Base-by-base conservation (phyloP, 2,329 filamentous ascomycete species). In the Cercospora citrullina region DNA sequence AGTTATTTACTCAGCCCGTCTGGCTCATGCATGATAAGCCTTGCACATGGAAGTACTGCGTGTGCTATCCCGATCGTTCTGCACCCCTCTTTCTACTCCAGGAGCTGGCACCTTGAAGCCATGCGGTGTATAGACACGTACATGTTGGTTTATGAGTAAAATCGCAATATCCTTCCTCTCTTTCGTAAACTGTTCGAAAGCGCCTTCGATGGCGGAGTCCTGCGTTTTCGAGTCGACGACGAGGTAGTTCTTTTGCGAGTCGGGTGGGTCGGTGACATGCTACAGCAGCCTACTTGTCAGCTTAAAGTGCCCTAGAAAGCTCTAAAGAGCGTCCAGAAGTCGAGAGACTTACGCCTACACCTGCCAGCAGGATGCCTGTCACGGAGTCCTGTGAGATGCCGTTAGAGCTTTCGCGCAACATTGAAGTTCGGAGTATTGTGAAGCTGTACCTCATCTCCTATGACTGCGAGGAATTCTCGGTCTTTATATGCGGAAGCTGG, bases 101-200 rank as follows among this genome's bases (percentile, higher is more conserved):
- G n/a, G n/a, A n/a, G n/a, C n/a, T n/a, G n/a, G n/a, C n/a, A n/a
- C n/a, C n/a, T n/a, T n/a, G n/a, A n/a, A n/a, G n/a, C n/a, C n/a
- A n/a, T n/a, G n/a, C n/a, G n/a, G n/a, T n/a, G n/a, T n/a, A n/a
- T n/a, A n/a, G n/a, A n/a, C n/a, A n/a, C 86, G 68, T 82, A 97
- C 94, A 83, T 99, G 95, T 82, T 99, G 95, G 81, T 99, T 99
- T 81, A 99, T 98, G 73, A 99, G 84, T 69, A 99, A 81, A 75
- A 99, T 96, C 30, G 93, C 95, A 79, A 99, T 97, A 79, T 99
- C 95, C 81, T 98, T 98, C 78, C 95, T 87, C 80, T 95, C 87
- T 66, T 88, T 88, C 8, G 93, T 97, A 81, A 97, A 98, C 73
- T 86, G 87, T 72, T 96, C 91, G 79, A 99, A 99, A 9, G 94